phyloP scores from a whole-genome alignment of 2,329 filamentous ascomycete species.

The Hyphodiscus sp. region DNA sequence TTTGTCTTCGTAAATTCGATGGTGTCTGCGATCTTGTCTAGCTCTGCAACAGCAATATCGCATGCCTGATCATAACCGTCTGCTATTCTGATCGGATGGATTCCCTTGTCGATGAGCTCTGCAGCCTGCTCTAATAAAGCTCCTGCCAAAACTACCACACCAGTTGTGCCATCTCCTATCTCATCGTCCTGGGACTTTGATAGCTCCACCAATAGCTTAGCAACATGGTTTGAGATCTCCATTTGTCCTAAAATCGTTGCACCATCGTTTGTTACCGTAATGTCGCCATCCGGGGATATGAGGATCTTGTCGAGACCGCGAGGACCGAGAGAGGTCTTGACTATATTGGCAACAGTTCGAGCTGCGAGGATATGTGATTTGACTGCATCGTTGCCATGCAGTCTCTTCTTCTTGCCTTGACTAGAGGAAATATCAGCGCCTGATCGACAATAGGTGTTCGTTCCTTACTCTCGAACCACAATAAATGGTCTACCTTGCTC shows the following conservation, averaged over 20 bases:
- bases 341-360: conserved; percentile 90
- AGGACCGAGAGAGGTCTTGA: conserved; percentile 93
- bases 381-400: conserved; percentile 93
- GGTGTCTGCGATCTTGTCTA: conserved; percentile 88
- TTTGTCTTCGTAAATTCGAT: conserved; percentile 78
- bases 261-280: conserved; percentile 98
- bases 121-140: conserved; percentile 93
- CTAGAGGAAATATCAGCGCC: conserved; percentile 38
- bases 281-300: conserved; percentile 97
- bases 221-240: conserved; percentile 98
- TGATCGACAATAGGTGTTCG: conserved; percentile 17
- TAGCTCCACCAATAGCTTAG: conserved; percentile 91
- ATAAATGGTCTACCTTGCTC: conserved; percentile 97
- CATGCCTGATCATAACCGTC: conserved; percentile 98
- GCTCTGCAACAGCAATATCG: conserved; percentile 87
- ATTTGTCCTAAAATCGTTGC: conserved; percentile 97
- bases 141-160: conserved; percentile 92
- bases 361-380: conserved; percentile 98
- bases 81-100: conserved; percentile 96
- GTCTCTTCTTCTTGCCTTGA: conserved; percentile 95
- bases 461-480: conserved; percentile 86
- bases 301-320: conserved; percentile 98
- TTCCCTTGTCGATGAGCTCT: conserved; percentile 98
- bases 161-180: conserved; percentile 96
- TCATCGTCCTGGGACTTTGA: conserved; percentile 99